These are phyloP conservation scores for Ascochyta clinopodiicola DNA, from an alignment of 2,329 filamentous ascomycete species.

Conservation along the genomic window DNA sequence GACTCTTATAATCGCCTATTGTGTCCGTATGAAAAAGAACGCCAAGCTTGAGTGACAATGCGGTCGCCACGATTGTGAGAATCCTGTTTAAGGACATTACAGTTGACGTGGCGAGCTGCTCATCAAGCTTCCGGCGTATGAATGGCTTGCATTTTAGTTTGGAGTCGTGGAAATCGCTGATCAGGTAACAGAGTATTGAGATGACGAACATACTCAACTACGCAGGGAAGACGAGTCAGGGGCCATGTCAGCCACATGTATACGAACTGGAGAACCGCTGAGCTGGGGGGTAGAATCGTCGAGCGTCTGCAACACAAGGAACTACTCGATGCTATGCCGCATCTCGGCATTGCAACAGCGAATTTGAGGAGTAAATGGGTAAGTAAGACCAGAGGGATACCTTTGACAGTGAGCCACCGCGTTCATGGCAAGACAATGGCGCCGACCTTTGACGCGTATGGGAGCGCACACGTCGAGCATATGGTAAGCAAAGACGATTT, in stretches of 20 bases:
- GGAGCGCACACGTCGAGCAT: not conserved
- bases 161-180: not conserved
- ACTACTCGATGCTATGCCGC: not conserved
- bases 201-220: too few species aligned
- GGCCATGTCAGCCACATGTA: not conserved
- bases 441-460: not conserved
- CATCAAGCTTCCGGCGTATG: not conserved
- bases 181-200: too few species aligned
- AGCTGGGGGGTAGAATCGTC: not conserved
- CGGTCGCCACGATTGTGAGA: not conserved
- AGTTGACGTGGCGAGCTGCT: not conserved
- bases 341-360: not conserved
- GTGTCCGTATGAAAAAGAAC: not conserved
- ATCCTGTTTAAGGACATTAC: not conserved
- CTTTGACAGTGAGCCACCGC: not conserved
- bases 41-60: not conserved
- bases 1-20: not conserved
- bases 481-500: not conserved
- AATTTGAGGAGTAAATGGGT: not conserved
- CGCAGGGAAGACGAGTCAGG: too few species aligned
- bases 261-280: not conserved
- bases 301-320: not conserved
- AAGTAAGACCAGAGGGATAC: too few species aligned
- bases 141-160: not conserved
- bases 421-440: not conserved